Percentiles rank a stretch among this genome's conserved stretches.
phyloP scores from a whole-genome alignment of 2,329 filamentous ascomycete species.

The Ascochyta koolunga region DNA sequence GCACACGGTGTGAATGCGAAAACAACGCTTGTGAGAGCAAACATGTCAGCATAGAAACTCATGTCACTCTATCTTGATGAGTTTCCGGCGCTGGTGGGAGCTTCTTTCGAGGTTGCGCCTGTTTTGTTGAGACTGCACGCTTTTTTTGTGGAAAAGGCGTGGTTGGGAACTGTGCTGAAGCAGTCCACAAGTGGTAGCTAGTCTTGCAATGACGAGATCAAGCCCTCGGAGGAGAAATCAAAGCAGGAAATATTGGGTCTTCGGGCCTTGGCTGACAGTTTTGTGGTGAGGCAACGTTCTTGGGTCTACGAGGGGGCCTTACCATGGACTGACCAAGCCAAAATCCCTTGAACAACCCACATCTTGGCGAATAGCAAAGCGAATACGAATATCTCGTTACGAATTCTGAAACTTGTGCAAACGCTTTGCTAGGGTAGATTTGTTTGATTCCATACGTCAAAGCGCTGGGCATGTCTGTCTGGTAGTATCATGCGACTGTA shows the following conservation, averaged over 20 bases:
- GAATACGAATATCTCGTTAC: background rate
- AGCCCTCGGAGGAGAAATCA: background rate
- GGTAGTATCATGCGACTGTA: background rate
- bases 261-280: background rate
- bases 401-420: background rate
- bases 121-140: background rate
- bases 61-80: background rate
- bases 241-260: background rate
- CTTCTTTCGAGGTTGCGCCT: background rate
- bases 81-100: background rate
- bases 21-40: background rate
- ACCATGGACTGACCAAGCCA: background rate
- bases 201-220: background rate
- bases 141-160: background rate
- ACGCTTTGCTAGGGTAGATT: background rate
- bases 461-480: background rate
- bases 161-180: background rate
- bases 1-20: background rate
- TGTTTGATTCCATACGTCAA: background rate
- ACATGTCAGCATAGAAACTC: background rate
- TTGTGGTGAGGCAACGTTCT: background rate
- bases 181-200: background rate
- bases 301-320: background rate
- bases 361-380: background rate
- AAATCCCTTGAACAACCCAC: background rate